Base-by-base conservation (phyloP, 768 basidiomycete species). In the Lentinula detonsa region DNA sequence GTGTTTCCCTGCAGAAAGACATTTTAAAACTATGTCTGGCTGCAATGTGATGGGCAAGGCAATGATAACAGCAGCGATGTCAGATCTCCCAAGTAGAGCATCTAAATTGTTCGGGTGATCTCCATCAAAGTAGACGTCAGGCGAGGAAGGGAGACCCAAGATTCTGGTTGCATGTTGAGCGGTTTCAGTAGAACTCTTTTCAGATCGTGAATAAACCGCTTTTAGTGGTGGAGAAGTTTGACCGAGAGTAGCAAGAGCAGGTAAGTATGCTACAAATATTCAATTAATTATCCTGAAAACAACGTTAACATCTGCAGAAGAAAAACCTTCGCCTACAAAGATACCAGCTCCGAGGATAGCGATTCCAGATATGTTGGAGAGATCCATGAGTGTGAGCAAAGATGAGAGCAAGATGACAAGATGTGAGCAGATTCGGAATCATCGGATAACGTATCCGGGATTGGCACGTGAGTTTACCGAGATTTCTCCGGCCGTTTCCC, bases 331-430 rank as follows among this genome's bases (percentile, higher is more conserved):
- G 65, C 78, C 85, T 57, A 87, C 88, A 65, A 91, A 91, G 61
- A 93, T 80, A 21, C 93, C 91, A 53, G 89, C 85, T 62, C 91
- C 91, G 49, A 94, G 82, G 66, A 95, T 82, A 28, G 92, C 93
- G 60, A 90, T 74, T 33, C 86, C 85, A 57, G 74, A 63, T 61
- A 72, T 62, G 53, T 66, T 70, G 43, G 79, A 72, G 45, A 42
- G 37, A 59, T 42, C 45, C 39, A 68, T 63, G 18, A 60, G 15
- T 1, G 15, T n/a, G 42, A 59, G 48, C 50, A 61, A 11, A 42
- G 37, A 39, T 56, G 55, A 43, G 40, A 56, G 18, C 35, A 13
- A 43, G 40, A 50, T 11, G 46, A 45, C 33, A 50, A 39, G 54
- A 60, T 28, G 28, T n/a, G 53, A 40, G 34, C 5, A 9, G 4